Evolutionary conservation across 257 asterid species (phyloP).

Genomic region (Primulina tabacum): DNA sequence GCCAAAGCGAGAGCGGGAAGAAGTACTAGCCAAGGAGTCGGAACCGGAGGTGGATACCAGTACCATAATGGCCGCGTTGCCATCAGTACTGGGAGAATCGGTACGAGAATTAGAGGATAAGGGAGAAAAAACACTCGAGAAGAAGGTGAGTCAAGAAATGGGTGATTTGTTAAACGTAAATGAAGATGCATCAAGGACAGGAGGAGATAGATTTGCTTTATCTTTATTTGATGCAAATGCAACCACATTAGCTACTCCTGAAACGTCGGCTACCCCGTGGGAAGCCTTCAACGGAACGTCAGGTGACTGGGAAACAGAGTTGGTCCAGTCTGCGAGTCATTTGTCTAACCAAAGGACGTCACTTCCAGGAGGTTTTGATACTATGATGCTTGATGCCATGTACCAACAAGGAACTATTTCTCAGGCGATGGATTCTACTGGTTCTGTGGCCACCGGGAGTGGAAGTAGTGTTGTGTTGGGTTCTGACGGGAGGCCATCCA

Average conservation of each 20-base stretch:
- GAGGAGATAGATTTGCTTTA: conserved; percentile 39
- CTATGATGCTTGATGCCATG: conserved; percentile 75
- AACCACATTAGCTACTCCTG: conserved; percentile 27
- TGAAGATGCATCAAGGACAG: conserved; percentile 45
- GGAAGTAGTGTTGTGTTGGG: conserved; percentile 79
- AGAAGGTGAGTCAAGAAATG: too few species aligned
- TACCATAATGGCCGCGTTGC: conserved; percentile 30
- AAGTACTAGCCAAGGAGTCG: conserved; percentile 26
- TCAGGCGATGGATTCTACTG: conserved; percentile 61
- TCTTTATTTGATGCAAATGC: conserved; percentile 69
- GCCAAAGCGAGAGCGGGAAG: conserved; percentile 26
- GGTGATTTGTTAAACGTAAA: conserved; percentile 60
- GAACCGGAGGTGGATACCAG: conserved; percentile 40
- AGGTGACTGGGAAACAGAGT: conserved; percentile 68
- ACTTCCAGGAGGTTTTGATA: conserved; percentile 62
- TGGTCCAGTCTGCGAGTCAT: conserved; percentile 44
- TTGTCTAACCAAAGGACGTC: conserved; percentile 52
- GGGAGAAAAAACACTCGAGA: conserved; percentile 21
- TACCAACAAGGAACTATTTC: conserved; percentile 63
- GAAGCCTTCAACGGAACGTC: conserved; percentile 57
- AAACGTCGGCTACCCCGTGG: conserved; percentile 54
- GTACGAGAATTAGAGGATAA: neutral
- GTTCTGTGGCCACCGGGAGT: conserved; percentile 64
- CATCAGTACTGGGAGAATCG: conserved; percentile 56
- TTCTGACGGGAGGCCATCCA: conserved; percentile 72